Evolutionary conservation across 306 rosid genomes (phyloP).

Genomic region (Sicyos edulis): DNA sequence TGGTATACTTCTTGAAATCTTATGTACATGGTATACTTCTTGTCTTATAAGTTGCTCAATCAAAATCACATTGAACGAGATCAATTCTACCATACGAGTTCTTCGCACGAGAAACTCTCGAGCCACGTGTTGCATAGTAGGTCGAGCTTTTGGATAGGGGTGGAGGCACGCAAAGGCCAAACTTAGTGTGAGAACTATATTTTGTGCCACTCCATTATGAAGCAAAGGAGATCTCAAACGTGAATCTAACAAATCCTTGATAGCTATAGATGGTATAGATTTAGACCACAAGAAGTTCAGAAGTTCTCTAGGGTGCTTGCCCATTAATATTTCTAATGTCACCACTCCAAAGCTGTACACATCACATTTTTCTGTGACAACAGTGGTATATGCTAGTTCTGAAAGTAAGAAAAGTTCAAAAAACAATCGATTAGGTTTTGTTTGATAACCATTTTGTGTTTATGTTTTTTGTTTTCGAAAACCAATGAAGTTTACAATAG

Average conservation of each 20-base stretch:
- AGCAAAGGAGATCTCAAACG: not conserved
- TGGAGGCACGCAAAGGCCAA: constrained; percentile 27
- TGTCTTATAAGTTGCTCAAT: constrained; percentile 20
- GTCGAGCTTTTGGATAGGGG: constrained; percentile 19
- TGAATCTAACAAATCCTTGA: constrained; percentile 22
- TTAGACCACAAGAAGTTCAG: constrained; percentile 13
- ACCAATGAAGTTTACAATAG: too few relatives aligned
- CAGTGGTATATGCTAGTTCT: constrained; percentile 23
- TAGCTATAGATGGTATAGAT: not conserved
- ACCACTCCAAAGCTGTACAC: constrained; percentile 34
- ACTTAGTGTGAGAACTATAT: not conserved
- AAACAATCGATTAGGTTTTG: too few relatives aligned
- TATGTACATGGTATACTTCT: not conserved
- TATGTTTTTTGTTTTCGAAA: too few relatives aligned
- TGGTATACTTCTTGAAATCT: not conserved
- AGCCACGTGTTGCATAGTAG: constrained; percentile 19
- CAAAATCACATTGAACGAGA: constrained; percentile 22
- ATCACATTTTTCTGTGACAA: constrained; percentile 25
- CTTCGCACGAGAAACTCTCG: constrained; percentile 18
- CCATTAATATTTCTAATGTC: constrained; percentile 30
- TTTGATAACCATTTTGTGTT: too few relatives aligned
- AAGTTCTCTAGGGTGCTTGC: constrained; percentile 25
- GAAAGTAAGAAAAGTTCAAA: not conserved
- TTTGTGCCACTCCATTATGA: not conserved
- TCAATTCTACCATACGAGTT: not conserved